phyloP scores from a whole-genome alignment of 352 stramenopile species.

The Globisporangium cederbergense region DNA sequence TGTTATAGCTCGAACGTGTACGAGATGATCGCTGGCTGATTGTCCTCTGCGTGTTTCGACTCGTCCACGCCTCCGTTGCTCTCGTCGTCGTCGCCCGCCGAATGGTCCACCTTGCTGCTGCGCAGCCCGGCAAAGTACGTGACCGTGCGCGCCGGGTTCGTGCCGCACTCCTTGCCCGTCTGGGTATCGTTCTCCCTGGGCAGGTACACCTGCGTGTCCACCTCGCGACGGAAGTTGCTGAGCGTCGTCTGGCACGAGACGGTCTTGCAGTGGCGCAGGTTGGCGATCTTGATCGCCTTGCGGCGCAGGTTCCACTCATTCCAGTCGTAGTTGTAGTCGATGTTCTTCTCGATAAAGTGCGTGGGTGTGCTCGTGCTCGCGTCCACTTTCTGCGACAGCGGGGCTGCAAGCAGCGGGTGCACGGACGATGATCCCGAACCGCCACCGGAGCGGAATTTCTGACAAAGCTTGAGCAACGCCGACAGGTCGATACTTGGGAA shows the following conservation, averaged over 20 bases:
- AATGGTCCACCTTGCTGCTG: constrained; percentile 24
- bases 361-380: constrained; percentile 86
- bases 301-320: constrained; percentile 93
- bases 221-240: constrained; percentile 87
- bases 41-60: constrained; percentile 27
- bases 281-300: constrained; percentile 88
- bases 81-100: constrained; percentile 12
- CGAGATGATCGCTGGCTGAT: constrained; percentile 52
- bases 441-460: constrained; percentile 34
- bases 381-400: constrained; percentile 71
- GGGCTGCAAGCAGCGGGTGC: constrained; percentile 54
- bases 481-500: constrained; percentile 80
- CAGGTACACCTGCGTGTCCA: constrained; percentile 88
- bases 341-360: constrained; percentile 91
- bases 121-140: constrained; percentile 79
- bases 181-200: constrained; percentile 63
- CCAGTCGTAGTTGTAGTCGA: constrained; percentile 92
- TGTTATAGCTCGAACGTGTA: constrained; percentile 67
- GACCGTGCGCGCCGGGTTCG: constrained; percentile 75
- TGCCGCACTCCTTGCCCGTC: constrained; percentile 75
- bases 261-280: constrained; percentile 89
- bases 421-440: constrained; percentile 25
- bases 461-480: constrained; percentile 65
- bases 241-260: constrained; percentile 85
- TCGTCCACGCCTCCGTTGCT: constrained; percentile 23